Conservation (phyloP, 192 early-diverging fungal genomes). For the Coemansia sp. region DNA sequence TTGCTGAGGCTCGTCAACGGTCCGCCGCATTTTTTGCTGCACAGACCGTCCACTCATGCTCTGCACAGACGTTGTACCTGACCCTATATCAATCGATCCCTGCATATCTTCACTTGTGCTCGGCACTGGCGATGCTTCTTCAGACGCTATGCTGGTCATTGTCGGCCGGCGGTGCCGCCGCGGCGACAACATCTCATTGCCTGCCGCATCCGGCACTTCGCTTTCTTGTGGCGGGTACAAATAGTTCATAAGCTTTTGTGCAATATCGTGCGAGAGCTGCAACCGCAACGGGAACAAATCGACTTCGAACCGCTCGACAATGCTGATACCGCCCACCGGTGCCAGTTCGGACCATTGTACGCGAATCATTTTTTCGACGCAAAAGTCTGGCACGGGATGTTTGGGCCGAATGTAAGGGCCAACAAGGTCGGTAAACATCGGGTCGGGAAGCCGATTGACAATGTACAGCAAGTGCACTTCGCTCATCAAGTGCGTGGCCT, state of each 20-base stretch:
- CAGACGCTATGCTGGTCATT: slow-evolving; percentile 5
- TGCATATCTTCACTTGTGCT: neutral
- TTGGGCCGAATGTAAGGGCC: slow-evolving; percentile 60
- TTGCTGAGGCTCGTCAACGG: slow-evolving; percentile 1
- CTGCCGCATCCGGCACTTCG: neutral
- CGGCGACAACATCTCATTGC: neutral
- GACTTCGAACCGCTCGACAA: slow-evolving; percentile 89
- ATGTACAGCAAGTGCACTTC: slow-evolving; percentile 74
- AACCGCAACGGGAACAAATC: slow-evolving; percentile 79
- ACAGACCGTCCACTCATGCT: neutral
- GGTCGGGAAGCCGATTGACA: slow-evolving; percentile 61
- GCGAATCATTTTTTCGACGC: slow-evolving; percentile 84
- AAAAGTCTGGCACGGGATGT: slow-evolving; percentile 63
- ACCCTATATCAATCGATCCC: neutral
- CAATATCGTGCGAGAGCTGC: slow-evolving; percentile 85
- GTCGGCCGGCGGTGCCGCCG: slow-evolving; percentile 16
- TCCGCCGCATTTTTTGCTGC: neutral
- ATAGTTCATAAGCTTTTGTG: slow-evolving; percentile 74
- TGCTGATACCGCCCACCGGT: slow-evolving; percentile 87
- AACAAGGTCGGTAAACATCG: slow-evolving; percentile 62
- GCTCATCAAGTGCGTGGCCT: slow-evolving; percentile 68
- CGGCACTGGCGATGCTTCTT: slow-evolving; percentile 2
- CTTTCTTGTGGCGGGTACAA: slow-evolving; percentile 67
- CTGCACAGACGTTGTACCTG: neutral
- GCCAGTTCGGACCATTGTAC: slow-evolving; percentile 77